Evolutionary conservation across 2,329 filamentous ascomycete genomes (phyloP).

Genomic region (Fusarium tupiense): DNA sequence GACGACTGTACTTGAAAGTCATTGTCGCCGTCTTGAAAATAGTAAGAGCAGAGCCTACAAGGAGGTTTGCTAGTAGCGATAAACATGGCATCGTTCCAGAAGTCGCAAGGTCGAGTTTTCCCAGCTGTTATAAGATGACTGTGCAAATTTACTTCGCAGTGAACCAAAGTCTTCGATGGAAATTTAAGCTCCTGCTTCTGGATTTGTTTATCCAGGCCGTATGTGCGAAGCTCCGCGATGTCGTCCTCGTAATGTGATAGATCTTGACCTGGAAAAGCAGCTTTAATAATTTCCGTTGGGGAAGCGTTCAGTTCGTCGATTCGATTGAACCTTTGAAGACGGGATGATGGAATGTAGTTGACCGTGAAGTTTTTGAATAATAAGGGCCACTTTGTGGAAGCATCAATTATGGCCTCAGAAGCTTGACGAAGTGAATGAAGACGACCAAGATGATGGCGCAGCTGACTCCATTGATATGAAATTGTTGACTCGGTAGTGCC

Average conservation of each 20-base stretch:
- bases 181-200: background rate
- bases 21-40: background rate
- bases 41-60: constrained; percentile 1
- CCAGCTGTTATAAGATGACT: background rate
- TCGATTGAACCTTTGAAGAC: background rate
- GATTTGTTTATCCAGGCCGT: background rate
- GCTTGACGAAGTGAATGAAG: constrained; percentile 6
- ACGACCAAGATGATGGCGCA: constrained; percentile 4
- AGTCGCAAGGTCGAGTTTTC: background rate
- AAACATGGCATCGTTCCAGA: background rate
- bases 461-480: constrained; percentile 1
- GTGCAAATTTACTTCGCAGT: constrained; percentile 2
- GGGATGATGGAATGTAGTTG: background rate
- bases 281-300: background rate
- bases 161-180: background rate
- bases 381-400: background rate
- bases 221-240: background rate
- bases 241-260: background rate
- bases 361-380: constrained; percentile 6
- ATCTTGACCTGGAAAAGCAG: background rate
- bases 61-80: constrained; percentile 12
- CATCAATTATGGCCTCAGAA: background rate
- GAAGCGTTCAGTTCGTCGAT: background rate
- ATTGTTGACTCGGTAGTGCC: background rate
- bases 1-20: constrained; percentile 2